Evolutionary conservation across 345 rosid species (phyloP), one percentile per base, ranked within the genome.

Genomic region (Viola odorata): DNA sequence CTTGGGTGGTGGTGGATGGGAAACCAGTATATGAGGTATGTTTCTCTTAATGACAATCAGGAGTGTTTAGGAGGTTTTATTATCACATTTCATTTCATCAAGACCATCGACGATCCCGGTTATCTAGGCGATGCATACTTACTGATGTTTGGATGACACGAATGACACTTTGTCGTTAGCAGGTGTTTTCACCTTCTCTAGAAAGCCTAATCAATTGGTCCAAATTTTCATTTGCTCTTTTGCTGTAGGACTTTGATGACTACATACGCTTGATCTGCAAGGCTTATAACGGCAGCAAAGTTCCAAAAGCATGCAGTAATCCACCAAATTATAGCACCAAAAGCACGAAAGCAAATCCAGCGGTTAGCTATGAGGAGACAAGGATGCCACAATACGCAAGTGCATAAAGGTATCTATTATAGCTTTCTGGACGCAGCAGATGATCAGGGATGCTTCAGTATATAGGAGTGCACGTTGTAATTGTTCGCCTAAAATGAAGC

Each of bases 211-310:
- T 23, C 32, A 23, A 23, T 23, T 23, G 2, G 32, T 23, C 32
- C 32, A 23, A 0, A 23, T 50, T 10, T 39, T 38, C 32, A 23
- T 23, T 23, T 23, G 32, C 32, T 23, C 32, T 23, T 23, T 23
- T 23, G 32, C 58, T 64, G 53, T 70, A 87, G 97, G 96, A 89
- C 68, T 89, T 89, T 37, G 90, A 83, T 65, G 76, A 87, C 73
- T 82, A 77, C 67, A 53, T 85, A 73, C 83, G 79, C 78, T 92
- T 84, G 77, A 77, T 92, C 71, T 92, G 98, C 73, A 73, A 79
- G 69, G 95, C 87, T 41, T 89, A 89, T 62, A 72, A 78, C 38
- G 89, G 90, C 51, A 74, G 67, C 45, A 41, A 68, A 44, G 47
- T 59, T 6, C 88, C 81, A 0, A 55, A 73, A 45, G 87, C 89